Percentiles rank a stretch among this genome's conserved stretches.
Evolutionary conservation across 2,329 filamentous ascomycete genomes (phyloP).

Genomic region (Celoporthe dispersa): DNA sequence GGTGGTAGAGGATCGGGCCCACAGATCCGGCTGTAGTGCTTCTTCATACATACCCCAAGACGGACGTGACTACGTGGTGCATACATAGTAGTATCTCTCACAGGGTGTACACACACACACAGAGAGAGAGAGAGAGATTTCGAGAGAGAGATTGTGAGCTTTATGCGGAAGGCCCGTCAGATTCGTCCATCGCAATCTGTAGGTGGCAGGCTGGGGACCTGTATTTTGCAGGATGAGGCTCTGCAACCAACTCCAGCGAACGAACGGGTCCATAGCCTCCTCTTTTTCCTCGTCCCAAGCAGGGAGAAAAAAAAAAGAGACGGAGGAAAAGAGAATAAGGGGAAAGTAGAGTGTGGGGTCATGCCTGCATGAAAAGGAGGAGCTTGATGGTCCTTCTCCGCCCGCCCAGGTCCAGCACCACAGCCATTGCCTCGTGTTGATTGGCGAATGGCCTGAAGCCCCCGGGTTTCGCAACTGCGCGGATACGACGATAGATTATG

Average conservation of each 20-base stretch:
- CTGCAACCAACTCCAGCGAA: neutral
- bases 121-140: no score
- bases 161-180: neutral
- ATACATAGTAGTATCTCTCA: neutral
- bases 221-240: neutral
- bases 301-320: no score
- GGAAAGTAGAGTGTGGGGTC: neutral
- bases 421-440: neutral
- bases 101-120: neutral
- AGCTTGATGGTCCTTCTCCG: neutral
- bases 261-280: neutral
- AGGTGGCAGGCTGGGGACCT: neutral
- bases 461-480: neutral
- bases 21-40: neutral
- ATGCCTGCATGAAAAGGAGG: neutral
- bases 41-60: neutral
- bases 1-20: neutral
- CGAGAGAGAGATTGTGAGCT: neutral
- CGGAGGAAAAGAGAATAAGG: no score
- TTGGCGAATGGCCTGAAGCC: conserved; percentile 3
- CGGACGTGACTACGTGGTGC: neutral
- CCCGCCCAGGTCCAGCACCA: neutral
- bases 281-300: neutral
- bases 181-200: neutral
- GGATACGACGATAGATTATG: neutral